Base-by-base conservation (phyloP, 2,329 filamentous ascomycete species). In the Lomentospora prolificans region DNA sequence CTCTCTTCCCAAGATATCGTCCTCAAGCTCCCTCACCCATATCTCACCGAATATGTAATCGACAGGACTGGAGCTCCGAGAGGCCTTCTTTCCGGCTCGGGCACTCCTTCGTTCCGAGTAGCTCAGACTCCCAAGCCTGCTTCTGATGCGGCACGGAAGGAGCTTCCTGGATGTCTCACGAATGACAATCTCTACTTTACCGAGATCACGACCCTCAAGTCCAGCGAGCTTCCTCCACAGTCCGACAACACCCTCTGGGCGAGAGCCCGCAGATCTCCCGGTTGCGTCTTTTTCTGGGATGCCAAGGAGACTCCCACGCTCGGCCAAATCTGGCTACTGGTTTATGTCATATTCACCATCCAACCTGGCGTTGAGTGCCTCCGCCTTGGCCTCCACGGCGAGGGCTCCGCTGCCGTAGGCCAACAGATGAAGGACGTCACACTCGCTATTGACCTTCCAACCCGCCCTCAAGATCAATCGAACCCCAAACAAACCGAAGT, bases 221-320 rank as follows among this genome's bases (percentile, higher is more conserved):
- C 74, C 10, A 75, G 72, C 64, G 73, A 77, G 61, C 67, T 75
- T 14, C 75, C 75, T 3, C 64, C 74, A 36, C 68, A 70, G 48
- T 77, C 76, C 57, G 77, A 80, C 67, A 81, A 81, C 66, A 78
- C 75, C 50, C 67, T 76, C 51, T 81, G 78, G 78, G 78, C 74
- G 4, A 71, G 78, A n/a, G 74, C 78, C n/a, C 70, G 77, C 33
- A 74, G 78, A 57, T 77, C 76, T 3, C 78, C 78, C 3, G 70
- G 70, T 55, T 73, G 75, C 44, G 66, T 66, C 4, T 62, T 77
- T 50, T 62, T 64, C 53, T 81, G 78, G 78, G 69, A 71, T 22
- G 67, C 63, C 22, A 59, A 63, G 1, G 62, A 66, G 14, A 59
- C 70, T 2, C 77, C 77, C 0, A 75, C 72, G 0, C 65, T 77